Base-by-base conservation (phyloP, 1,284 basidiomycete genomes). In the Ceratobasidium sp. region DNA sequence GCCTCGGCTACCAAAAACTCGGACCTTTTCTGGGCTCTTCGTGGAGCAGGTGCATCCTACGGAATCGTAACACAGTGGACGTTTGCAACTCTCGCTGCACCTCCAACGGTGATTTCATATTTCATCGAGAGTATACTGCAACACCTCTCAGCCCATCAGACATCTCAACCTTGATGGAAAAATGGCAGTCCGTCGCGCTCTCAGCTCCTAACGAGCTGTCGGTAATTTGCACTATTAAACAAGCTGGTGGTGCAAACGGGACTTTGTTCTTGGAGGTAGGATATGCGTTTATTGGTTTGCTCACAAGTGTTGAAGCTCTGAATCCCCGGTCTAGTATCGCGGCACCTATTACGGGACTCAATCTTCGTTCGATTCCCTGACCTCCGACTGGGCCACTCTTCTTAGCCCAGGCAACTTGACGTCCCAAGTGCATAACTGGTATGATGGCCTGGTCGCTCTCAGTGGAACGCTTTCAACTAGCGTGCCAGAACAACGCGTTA, bases 41-140 rank as follows among this genome's bases (percentile, higher is more conserved):
- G 78, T 49, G 80, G 80, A 23, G 80, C 80, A 0, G 78, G 78
- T n/a, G 75, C 80, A 6, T 80, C 80, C 12, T 80, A 69, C 44
- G 80, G 80, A 5, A 79, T 80, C 12, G 80, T 80, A 26, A 80
- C 80, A 23, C 44, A 70, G 23, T 80, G 80, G 80, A 80, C 78
- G 2, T 80, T 78, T 77, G 70, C 49, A 26, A 78, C 80, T 9
- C 60, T 78, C 46, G 28, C 71, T 33, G 80, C 80, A 49, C 80
- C 80, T n/a, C 46, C 67, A 20, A 73, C 55, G 12, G 72, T 78
- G 7, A 78, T 76, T 44, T 77, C 75, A 46, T 78, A 80, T 71
- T 53, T 63, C 28, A 39, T 77, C 73, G 33, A 33, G 55, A 56
- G 33, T 80, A 69, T 66, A 46, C 49, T 4, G 55, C 76, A 9